Conservation (phyloP, 805 yeast genomes). For the Candida golubevii region DNA sequence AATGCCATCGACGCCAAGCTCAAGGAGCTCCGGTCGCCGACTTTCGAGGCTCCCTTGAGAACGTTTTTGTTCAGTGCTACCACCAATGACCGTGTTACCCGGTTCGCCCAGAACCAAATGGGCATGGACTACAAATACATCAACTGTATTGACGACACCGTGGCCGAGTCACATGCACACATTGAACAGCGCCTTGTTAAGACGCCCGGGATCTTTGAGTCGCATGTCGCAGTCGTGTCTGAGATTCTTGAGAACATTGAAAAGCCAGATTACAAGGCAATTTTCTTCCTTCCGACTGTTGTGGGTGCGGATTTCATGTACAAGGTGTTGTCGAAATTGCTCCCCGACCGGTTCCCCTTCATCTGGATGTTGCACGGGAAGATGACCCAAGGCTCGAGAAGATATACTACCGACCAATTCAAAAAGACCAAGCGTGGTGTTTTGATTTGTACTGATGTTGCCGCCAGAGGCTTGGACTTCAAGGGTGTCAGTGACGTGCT, state of each 20-base stretch:
- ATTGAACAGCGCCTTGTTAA: constrained; percentile 64
- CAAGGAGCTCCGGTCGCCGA: constrained; percentile 27
- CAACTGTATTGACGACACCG: constrained; percentile 71
- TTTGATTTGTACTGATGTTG: constrained; percentile 85
- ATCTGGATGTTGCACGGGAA: constrained; percentile 60
- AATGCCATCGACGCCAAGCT: constrained; percentile 51
- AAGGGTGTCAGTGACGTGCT: constrained; percentile 81
- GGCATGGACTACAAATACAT: constrained; percentile 53
- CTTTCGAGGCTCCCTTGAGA: constrained; percentile 39
- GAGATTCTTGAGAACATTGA: constrained; percentile 38
- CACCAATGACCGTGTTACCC: constrained; percentile 60
- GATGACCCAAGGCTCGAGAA: constrained; percentile 65
- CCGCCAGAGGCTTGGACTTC: constrained; percentile 96
- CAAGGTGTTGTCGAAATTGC: constrained; percentile 28
- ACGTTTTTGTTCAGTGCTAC: constrained; percentile 88
- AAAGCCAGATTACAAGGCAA: constrained; percentile 58
- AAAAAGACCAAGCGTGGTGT: constrained; percentile 45
- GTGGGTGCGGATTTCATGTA: constrained; percentile 58
- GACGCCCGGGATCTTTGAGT: constrained; percentile 52
- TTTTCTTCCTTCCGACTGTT: constrained; percentile 79
- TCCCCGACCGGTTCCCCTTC: constrained; percentile 5
- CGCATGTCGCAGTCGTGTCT: constrained; percentile 53
- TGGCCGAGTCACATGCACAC: constrained; percentile 70
- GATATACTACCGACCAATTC: constrained; percentile 52
- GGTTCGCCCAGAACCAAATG: constrained; percentile 58